phyloP scores from a whole-genome alignment of 306 rosid genomes.

The Quercus aquifolioides region DNA sequence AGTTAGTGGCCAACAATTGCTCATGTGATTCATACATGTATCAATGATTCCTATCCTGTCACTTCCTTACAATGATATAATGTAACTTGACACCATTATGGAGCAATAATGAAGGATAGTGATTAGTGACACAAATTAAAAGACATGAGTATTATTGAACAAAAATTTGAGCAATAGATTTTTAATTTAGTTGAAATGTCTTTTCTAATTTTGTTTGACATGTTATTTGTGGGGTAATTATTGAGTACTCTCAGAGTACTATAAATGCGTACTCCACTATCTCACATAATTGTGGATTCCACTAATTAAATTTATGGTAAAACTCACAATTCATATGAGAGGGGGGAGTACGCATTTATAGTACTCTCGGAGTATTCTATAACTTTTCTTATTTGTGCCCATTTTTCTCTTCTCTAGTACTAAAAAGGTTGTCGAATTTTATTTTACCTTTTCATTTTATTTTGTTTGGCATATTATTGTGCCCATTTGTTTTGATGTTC shows the following conservation, averaged over 20 bases:
- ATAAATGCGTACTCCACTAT: rapidly evolving
- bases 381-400: neutral
- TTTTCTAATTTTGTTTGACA: neutral
- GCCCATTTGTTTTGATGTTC: neutral
- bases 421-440: no score
- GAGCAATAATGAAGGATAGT: constrained; percentile 1
- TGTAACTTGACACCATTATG: neutral
- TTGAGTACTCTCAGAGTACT: rapidly evolving
- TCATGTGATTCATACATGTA: neutral
- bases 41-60: constrained; percentile 11
- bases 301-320: no score
- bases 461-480: neutral
- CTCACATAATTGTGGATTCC: rapidly evolving
- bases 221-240: no score
- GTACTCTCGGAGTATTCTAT: no score
- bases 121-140: constrained; percentile 7
- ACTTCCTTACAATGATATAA: neutral
- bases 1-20: neutral
- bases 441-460: neutral
- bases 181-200: neutral
- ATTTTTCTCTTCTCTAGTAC: neutral
- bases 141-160: neutral
- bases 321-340: rapidly evolving
- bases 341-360: rapidly evolving
- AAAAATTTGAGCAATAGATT: no score